Evolutionary conservation across 2,329 filamentous ascomycete genomes (phyloP).

Genomic region (Sarocladium kiliense): DNA sequence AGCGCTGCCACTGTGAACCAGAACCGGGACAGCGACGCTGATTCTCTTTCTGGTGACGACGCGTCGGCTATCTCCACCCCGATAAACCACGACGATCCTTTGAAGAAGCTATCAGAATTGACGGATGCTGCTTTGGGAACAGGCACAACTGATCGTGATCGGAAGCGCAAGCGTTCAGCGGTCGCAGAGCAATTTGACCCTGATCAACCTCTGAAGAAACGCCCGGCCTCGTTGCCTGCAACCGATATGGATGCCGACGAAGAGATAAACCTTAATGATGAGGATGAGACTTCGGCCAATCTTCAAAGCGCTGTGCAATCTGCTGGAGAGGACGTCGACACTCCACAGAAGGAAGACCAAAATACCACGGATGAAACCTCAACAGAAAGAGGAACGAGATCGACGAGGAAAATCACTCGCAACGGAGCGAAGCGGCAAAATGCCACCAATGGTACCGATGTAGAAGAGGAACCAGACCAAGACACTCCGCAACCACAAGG

Average conservation of each 20-base stretch:
- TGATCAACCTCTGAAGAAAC: conserved; percentile 48
- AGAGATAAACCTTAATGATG: conserved; percentile 32
- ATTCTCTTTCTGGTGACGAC: conserved; percentile 37
- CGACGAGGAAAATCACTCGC: conserved; percentile 36
- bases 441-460: conserved; percentile 16
- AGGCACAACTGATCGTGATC: conserved; percentile 18
- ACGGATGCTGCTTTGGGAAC: conserved; percentile 1
- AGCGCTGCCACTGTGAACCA: conserved; percentile 36
- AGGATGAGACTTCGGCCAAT: conserved; percentile 16
- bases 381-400: conserved; percentile 26
- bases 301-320: neutral
- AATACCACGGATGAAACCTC: conserved; percentile 24
- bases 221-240: conserved; percentile 41
- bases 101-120: conserved; percentile 5
- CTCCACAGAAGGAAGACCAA: conserved; percentile 20
- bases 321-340: conserved; percentile 12
- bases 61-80: conserved; percentile 10
- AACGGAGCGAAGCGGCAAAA: conserved; percentile 32
- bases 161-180: conserved; percentile 48
- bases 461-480: conserved; percentile 28
- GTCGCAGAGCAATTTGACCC: conserved; percentile 37
- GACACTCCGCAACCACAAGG: conserved; percentile 24
- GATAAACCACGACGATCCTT: neutral
- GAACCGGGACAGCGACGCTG: conserved; percentile 32
- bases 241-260: conserved; percentile 28